Evolutionary conservation across 2,329 filamentous ascomycete genomes (phyloP).

Genomic region (Calonectria hawksworthii): DNA sequence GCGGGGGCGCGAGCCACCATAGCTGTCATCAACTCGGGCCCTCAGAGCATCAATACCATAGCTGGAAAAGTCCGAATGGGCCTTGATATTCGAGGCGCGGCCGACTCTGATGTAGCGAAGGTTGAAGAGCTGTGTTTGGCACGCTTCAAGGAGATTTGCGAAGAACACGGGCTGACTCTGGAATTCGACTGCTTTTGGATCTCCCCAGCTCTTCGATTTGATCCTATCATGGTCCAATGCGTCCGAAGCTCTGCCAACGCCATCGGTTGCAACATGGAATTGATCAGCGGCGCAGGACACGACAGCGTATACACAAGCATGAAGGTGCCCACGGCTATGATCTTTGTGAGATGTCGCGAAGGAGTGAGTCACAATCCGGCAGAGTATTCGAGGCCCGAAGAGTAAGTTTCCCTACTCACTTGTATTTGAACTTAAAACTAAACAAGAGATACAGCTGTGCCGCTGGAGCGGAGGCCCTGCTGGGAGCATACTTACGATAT

Average conservation of each 20-base stretch:
- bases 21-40: slow-evolving; percentile 49
- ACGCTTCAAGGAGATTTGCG: slow-evolving; percentile 65
- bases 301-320: slow-evolving; percentile 47
- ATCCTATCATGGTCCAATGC: slow-evolving; percentile 10
- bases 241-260: neutral
- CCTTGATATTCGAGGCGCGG: slow-evolving; percentile 72
- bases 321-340: slow-evolving; percentile 46
- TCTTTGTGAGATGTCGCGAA: slow-evolving; percentile 45
- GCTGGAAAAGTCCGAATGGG: slow-evolving; percentile 74
- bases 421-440: neutral
- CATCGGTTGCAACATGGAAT: slow-evolving; percentile 61
- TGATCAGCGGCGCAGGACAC: slow-evolving; percentile 48
- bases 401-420: slow-evolving; percentile 20
- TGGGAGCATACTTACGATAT: slow-evolving; percentile 2
- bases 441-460: neutral
- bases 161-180: slow-evolving; percentile 63
- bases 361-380: slow-evolving; percentile 43
- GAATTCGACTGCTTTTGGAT: slow-evolving; percentile 75
- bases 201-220: slow-evolving; percentile 35
- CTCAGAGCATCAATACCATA: slow-evolving; percentile 77
- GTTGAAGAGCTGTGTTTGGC: slow-evolving; percentile 60
- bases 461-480: neutral
- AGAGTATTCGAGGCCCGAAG: slow-evolving; percentile 42
- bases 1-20: slow-evolving; percentile 41
- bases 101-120: slow-evolving; percentile 65